Percentiles rank a stretch among this genome's conserved stretches.
Evolutionary conservation across 352 stramenopile species (phyloP).

Genomic region (Vaucheria bursata): DNA sequence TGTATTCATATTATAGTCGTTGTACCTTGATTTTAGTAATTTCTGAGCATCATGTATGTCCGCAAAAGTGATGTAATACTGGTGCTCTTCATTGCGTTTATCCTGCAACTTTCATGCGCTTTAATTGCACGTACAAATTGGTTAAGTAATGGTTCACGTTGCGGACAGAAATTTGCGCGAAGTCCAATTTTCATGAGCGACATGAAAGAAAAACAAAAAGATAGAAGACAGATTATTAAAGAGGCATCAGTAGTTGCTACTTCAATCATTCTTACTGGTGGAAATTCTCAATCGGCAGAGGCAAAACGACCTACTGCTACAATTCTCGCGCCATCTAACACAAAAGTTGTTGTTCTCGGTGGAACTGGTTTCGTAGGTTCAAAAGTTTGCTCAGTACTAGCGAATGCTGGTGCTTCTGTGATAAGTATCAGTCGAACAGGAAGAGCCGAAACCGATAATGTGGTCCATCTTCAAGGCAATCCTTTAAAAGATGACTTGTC

Average conservation of each 20-base stretch:
- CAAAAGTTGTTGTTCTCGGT: not conserved
- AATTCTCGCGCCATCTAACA: not conserved
- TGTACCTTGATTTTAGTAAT: too few species aligned
- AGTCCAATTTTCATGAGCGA: not conserved
- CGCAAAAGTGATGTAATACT: too few species aligned
- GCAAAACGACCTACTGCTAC: not conserved
- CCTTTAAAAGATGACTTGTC: not conserved
- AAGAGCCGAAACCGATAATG: not conserved
- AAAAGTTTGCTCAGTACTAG: not conserved
- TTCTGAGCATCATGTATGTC: too few species aligned
- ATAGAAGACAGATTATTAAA: too few species aligned
- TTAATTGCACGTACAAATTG: too few species aligned
- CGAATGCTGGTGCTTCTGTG: not conserved
- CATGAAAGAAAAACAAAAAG: too few species aligned
- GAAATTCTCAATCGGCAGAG: not conserved
- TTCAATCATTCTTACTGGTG: not conserved
- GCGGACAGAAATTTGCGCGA: not conserved
- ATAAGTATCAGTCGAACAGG: not conserved
- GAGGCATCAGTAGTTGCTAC: not conserved
- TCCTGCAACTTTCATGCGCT: too few species aligned
- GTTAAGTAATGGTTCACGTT: too few species aligned
- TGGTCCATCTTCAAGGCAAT: not conserved
- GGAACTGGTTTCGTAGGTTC: not conserved
- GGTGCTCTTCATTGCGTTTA: too few species aligned
- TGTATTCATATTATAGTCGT: too few species aligned